phyloP scores from a whole-genome alignment of 306 rosid species.

The Ziziphus jujuba region DNA sequence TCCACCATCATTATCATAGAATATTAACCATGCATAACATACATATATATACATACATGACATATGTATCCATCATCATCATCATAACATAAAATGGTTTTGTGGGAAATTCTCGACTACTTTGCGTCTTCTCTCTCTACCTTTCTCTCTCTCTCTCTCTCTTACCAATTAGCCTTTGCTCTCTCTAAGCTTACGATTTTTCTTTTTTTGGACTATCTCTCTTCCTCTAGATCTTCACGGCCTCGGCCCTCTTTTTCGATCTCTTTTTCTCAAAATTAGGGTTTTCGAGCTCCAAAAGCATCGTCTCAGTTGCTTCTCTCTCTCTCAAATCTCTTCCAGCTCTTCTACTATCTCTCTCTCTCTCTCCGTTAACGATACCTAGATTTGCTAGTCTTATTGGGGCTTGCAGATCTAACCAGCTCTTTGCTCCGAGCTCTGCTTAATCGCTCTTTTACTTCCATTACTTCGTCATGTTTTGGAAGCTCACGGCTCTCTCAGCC shows the following conservation, averaged over 20 bases:
- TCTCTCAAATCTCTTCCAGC: conserved; percentile 29
- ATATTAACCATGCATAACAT: not conserved
- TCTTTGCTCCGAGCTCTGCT: conserved; percentile 33
- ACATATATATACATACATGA: not conserved
- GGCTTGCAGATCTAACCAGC: conserved; percentile 59
- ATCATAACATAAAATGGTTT: conserved; percentile 22
- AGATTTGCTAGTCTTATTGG: conserved; percentile 41
- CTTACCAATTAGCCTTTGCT: conserved; percentile 29
- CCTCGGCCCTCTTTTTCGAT: conserved; percentile 50
- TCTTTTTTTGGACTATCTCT: conserved; percentile 23
- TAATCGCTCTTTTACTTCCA: conserved; percentile 15
- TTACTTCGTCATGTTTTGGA: conserved; percentile 86
- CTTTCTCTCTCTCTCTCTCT: conserved; percentile 25
- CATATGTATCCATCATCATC: not conserved
- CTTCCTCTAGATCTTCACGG: conserved; percentile 65
- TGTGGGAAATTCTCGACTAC: conserved; percentile 38
- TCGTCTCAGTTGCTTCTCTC: conserved; percentile 16
- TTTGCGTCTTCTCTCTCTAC: not conserved
- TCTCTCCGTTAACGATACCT: conserved; percentile 21
- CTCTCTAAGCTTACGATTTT: conserved; percentile 12
- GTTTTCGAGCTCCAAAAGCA: conserved; percentile 50
- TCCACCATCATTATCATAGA: too few species aligned
- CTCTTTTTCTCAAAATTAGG: conserved; percentile 73
- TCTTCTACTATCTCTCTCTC: conserved; percentile 15
- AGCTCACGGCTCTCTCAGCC: conserved; percentile 87